Percentiles rank a stretch among this genome's conserved stretches.
These are phyloP conservation scores for Schwanniomyces pseudopolymorphus DNA, from an alignment of 805 yeast species.

Conservation along the genomic window DNA sequence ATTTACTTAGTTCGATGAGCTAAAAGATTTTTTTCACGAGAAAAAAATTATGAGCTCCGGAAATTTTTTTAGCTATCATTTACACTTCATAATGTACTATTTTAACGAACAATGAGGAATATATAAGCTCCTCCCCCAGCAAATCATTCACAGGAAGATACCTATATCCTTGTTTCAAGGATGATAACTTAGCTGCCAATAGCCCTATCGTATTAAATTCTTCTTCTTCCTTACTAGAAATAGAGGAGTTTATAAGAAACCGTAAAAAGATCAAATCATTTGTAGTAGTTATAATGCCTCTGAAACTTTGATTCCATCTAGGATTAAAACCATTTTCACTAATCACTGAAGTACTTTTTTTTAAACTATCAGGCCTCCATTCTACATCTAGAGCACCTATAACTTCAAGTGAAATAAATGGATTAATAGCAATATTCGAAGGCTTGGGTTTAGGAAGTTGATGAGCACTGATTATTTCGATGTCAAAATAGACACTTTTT, in stretches of 20 bases:
- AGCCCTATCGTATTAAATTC: conserved; percentile 49
- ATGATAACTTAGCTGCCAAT: conserved; percentile 57
- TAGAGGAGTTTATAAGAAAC: conserved; percentile 46
- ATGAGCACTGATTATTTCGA: conserved; percentile 73
- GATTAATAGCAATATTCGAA: conserved; percentile 48
- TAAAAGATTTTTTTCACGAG: conserved; percentile 2
- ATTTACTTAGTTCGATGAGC: conserved; percentile 3
- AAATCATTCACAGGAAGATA: conserved; percentile 74
- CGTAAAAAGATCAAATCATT: conserved; percentile 55
- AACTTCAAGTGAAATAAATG: conserved; percentile 62
- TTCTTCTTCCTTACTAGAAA: conserved; percentile 18
- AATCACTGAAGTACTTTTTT: conserved; percentile 29
- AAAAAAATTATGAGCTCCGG: conserved; percentile 1
- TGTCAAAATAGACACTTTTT: conserved; percentile 14
- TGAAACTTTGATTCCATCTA: conserved; percentile 62
- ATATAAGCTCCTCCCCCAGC: conserved; percentile 72
- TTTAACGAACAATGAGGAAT: conserved; percentile 50
- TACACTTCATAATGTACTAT: conserved; percentile 18
- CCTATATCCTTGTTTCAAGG: conserved; percentile 75
- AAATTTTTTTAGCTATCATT: neutral
- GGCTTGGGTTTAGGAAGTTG: conserved; percentile 73
- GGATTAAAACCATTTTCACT: conserved; percentile 85
- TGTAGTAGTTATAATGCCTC: conserved; percentile 39
- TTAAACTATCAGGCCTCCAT: conserved; percentile 20
- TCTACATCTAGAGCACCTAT: conserved; percentile 41